These are phyloP conservation scores for Suillus subalutaceus DNA, from an alignment of 768 basidiomycete species.

Conservation along the genomic window DNA sequence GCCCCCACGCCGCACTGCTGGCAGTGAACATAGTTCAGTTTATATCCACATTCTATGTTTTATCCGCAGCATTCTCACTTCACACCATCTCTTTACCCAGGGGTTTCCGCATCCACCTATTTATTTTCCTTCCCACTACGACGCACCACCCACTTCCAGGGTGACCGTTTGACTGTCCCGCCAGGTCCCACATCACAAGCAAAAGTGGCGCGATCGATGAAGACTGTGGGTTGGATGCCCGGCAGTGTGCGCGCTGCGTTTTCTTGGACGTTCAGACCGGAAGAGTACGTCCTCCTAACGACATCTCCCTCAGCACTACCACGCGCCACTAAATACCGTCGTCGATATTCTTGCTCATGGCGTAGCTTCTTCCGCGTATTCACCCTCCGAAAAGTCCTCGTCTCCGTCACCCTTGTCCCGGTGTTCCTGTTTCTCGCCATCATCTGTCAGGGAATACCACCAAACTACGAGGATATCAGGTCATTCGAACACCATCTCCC, in stretches of 20 bases:
- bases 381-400: conserved; percentile 33
- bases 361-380: conserved; percentile 15
- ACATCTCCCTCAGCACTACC: not conserved
- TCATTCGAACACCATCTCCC: conserved; percentile 39
- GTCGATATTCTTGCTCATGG: conserved; percentile 18
- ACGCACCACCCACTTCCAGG: not conserved
- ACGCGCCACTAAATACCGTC: conserved; percentile 8
- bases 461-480: conserved; percentile 40
- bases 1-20: no score
- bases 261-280: conserved; percentile 8
- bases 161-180: not conserved
- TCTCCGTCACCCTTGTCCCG: conserved; percentile 22
- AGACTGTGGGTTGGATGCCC: conserved; percentile 13
- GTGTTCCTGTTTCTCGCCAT: conserved; percentile 34
- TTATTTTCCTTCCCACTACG: not conserved
- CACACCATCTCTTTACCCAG: not conserved
- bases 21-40: not conserved
- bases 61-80: conserved; percentile 2
- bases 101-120: not conserved
- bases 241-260: conserved; percentile 5
- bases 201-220: not conserved
- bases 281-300: conserved; percentile 20
- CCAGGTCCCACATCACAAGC: not conserved
- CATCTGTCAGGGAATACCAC: conserved; percentile 41
- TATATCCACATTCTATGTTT: conserved; percentile 1